These are phyloP conservation scores for Phytophthora palmivora DNA, from an alignment of 352 stramenopile genomes.

Conservation along the genomic window DNA sequence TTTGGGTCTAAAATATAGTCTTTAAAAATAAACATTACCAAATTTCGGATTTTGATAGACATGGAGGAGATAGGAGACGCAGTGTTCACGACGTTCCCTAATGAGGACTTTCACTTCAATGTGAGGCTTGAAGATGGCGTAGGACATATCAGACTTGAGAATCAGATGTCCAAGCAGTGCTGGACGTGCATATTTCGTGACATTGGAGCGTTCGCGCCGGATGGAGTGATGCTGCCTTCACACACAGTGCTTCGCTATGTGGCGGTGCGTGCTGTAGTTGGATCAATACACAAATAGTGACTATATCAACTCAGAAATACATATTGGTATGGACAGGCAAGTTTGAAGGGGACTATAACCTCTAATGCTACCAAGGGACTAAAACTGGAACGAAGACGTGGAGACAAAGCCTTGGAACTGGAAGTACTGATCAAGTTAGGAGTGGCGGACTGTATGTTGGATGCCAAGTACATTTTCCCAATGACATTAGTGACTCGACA, in stretches of 20 bases:
- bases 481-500: constrained; percentile 9
- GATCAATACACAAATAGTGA: background rate
- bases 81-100: constrained; percentile 21
- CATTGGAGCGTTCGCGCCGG: constrained; percentile 12
- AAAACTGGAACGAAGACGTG: constrained; percentile 8
- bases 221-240: constrained; percentile 15
- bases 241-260: constrained; percentile 29
- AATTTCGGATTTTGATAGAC: constrained; percentile 6
- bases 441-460: constrained; percentile 13
- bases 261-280: constrained; percentile 12
- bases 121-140: constrained; percentile 8
- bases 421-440: constrained; percentile 24
- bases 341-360: constrained; percentile 17
- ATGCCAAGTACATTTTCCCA: constrained; percentile 21
- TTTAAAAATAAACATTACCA: too few species aligned
- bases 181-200: constrained; percentile 23
- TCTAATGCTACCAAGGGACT: background rate
- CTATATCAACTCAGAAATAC: background rate
- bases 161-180: constrained; percentile 9
- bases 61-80: constrained; percentile 29
- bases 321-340: constrained; percentile 5
- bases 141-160: constrained; percentile 16
- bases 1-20: too few species aligned
- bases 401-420: constrained; percentile 15
- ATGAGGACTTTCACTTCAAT: constrained; percentile 26